phyloP scores from a whole-genome alignment of 805 yeast species.

The Wickerhamiella brachini region DNA sequence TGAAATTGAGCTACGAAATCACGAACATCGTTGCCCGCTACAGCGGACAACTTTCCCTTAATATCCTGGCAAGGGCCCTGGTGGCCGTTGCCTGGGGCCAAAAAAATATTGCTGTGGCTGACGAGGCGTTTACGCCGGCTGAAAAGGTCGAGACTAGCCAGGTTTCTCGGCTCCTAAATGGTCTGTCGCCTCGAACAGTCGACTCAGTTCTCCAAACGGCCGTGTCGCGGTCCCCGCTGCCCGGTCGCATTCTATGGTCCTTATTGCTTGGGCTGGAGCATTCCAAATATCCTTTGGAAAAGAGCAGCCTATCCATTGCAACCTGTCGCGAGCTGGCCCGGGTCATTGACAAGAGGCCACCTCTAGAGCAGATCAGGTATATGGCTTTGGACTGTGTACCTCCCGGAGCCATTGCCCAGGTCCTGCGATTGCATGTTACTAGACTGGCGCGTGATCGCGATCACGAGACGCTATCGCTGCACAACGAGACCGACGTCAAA shows the following conservation, averaged over 20 bases:
- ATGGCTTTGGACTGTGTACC: conserved; percentile 18
- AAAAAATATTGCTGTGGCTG: neutral
- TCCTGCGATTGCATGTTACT: conserved; percentile 11
- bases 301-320: neutral
- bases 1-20: conserved; percentile 10
- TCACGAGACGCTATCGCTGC: neutral
- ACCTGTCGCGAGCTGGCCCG: conserved; percentile 7
- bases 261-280: conserved; percentile 13
- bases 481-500: conserved; percentile 15
- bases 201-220: conserved; percentile 4
- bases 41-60: conserved; percentile 2
- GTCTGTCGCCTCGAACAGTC: conserved; percentile 2
- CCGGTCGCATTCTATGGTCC: conserved; percentile 20
- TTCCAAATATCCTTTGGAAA: neutral
- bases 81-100: conserved; percentile 19
- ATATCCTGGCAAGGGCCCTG: conserved; percentile 16
- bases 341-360: conserved; percentile 17
- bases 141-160: conserved; percentile 9
- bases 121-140: conserved; percentile 2
- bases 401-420: conserved; percentile 9
- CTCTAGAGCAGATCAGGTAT: conserved; percentile 22
- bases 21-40: conserved; percentile 12
- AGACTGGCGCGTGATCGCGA: conserved; percentile 1
- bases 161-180: conserved; percentile 5
- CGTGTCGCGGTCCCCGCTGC: neutral